Evolutionary conservation across 306 rosid genomes (phyloP).

Genomic region (Inga oerstediana): DNA sequence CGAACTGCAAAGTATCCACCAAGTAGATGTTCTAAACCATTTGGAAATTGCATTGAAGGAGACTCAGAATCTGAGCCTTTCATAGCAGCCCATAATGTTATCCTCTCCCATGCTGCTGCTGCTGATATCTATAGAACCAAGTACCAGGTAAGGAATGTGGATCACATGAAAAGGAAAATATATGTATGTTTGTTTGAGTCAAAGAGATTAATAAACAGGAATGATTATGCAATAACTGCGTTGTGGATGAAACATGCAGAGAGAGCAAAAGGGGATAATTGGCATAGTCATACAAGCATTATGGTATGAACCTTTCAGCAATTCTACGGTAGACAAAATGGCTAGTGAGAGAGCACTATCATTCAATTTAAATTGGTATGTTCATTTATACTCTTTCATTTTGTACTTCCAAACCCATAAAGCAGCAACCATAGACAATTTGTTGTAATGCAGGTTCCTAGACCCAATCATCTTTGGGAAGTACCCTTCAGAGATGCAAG

Average conservation of each 20-base stretch:
- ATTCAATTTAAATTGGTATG: slow-evolving; percentile 53
- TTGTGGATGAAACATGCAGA: slow-evolving; percentile 40
- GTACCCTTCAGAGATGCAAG: slow-evolving; percentile 67
- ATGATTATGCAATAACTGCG: not conserved
- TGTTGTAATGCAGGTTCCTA: slow-evolving; percentile 55
- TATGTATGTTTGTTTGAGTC: not conserved
- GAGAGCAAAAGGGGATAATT: slow-evolving; percentile 52
- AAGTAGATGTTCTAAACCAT: slow-evolving; percentile 41
- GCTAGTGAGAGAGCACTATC: slow-evolving; percentile 62
- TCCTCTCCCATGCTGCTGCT: slow-evolving; percentile 66
- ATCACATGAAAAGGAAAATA: not conserved
- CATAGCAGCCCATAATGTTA: slow-evolving; percentile 63
- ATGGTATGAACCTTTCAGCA: slow-evolving; percentile 64
- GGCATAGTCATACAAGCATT: slow-evolving; percentile 36
- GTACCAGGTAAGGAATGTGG: slow-evolving; percentile 52
- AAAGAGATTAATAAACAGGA: not conserved
- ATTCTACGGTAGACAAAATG: slow-evolving; percentile 51
- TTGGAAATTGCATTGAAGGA: slow-evolving; percentile 61
- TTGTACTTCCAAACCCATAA: not conserved
- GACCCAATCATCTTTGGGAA: slow-evolving; percentile 67
- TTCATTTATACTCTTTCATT: not conserved
- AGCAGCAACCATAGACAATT: not conserved
- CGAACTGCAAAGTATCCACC: slow-evolving; percentile 39
- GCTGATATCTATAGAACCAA: slow-evolving; percentile 55
- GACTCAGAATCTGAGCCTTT: slow-evolving; percentile 72